Evolutionary conservation across 1,284 basidiomycete species (phyloP).

Genomic region (Cerioporus squamosus): DNA sequence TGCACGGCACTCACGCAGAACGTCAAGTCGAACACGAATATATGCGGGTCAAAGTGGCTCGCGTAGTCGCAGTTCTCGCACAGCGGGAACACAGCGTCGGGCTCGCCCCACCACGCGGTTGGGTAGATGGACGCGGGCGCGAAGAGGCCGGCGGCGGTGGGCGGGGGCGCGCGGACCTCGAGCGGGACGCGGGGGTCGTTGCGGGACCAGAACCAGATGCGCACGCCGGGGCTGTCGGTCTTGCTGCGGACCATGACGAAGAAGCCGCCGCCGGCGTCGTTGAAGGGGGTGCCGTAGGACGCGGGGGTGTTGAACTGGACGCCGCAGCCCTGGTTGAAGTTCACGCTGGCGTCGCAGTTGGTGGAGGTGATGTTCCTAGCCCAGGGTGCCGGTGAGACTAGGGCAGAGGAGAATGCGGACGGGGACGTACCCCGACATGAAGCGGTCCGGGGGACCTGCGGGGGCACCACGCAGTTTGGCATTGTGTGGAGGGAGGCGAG

Average conservation of each 20-base stretch:
- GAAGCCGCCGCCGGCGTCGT: constrained; percentile 54
- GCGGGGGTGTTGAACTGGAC: constrained; percentile 45
- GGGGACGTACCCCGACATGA: constrained; percentile 48
- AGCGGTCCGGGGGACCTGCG: constrained; percentile 22
- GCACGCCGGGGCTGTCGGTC: constrained; percentile 39
- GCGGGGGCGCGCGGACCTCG: constrained; percentile 36
- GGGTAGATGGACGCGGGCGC: constrained; percentile 31
- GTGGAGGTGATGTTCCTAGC: constrained; percentile 40
- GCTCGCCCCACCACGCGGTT: constrained; percentile 45
- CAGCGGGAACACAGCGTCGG: constrained; percentile 55
- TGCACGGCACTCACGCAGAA: constrained; percentile 47
- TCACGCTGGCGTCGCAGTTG: constrained; percentile 54
- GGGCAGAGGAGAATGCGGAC: background rate
- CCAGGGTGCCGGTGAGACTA: background rate
- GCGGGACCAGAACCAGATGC: constrained; percentile 60
- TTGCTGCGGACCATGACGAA: constrained; percentile 47
- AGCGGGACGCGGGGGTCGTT: constrained; percentile 42
- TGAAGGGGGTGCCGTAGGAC: constrained; percentile 58
- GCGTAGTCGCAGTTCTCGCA: constrained; percentile 44
- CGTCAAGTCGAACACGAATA: constrained; percentile 56
- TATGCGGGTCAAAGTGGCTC: constrained; percentile 51
- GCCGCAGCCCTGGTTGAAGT: constrained; percentile 68
- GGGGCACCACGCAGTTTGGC: constrained; percentile 49
- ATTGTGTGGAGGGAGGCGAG: constrained; percentile 59
- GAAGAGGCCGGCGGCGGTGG: background rate